Evolutionary conservation across 306 rosid species (phyloP).

Genomic region (Neltuma alba): DNA sequence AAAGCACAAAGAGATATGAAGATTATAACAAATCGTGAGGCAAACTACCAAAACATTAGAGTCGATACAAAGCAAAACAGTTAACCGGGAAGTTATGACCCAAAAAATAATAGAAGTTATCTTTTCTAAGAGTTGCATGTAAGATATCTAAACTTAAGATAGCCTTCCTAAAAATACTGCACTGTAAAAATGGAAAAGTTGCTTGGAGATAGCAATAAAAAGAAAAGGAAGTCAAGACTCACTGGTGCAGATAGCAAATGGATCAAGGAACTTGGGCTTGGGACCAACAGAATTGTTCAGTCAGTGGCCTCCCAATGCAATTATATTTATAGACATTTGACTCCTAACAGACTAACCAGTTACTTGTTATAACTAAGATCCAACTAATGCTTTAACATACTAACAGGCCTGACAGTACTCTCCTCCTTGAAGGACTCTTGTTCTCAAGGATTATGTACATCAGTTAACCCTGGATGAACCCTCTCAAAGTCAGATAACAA

Average conservation of each 20-base stretch:
- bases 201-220: neutral
- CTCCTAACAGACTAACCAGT: neutral
- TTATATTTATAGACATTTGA: neutral
- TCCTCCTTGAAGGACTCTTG: neutral
- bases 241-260: slow-evolving; percentile 15
- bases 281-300: neutral
- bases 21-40: slow-evolving; percentile 30
- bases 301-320: neutral
- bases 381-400: neutral
- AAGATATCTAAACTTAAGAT: neutral
- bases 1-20: slow-evolving; percentile 17
- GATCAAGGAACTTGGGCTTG: slow-evolving; percentile 8
- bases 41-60: slow-evolving; percentile 28
- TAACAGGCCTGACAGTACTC: neutral
- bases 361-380: neutral
- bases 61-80: slow-evolving; percentile 21
- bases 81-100: slow-evolving; percentile 1
- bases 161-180: neutral
- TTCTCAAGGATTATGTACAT: neutral
- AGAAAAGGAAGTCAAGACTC: slow-evolving; percentile 7
- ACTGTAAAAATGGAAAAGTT: neutral
- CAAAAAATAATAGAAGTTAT: neutral
- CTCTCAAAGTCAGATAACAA: neutral
- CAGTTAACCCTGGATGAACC: neutral
- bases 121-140: neutral